Evolutionary conservation across 1,139 yeast genomes (phyloP), one percentile per base, ranked within the genome.

Genomic region (Saccharomyces hybrid): DNA sequence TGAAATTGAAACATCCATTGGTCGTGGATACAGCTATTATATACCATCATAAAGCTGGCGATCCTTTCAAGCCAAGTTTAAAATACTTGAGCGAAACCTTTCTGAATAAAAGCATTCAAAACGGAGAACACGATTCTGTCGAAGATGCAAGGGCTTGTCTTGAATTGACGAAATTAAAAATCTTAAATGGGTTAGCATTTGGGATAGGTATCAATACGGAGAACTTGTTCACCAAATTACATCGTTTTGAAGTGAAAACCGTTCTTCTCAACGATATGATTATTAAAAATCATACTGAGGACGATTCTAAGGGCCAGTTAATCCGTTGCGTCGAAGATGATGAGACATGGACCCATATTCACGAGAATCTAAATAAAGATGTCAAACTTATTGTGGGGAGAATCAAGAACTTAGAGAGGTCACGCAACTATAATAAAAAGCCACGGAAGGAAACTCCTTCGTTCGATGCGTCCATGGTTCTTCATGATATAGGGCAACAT

Each of bases 101-200:
- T 65, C 73, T 91, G 47, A 71, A 75, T 16, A 72, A 81, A 52
- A 72, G 70, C 0, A 91, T 93, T 51, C 98, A 93, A 69, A 75
- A 77, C 0, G 63, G 69, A 0, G 96, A 96, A 2, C 99, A 93
- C 70, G 88, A 93, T 49, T 86, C 97, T 0, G 77, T 85, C 1
- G 96, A 89, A 67, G 99, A 93, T 67, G 88, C 97, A 6, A 69
- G 69, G 42, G 84, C 97, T 0, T 88, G 97, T 65, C 73, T 91
- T 63, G 91, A 88, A 57, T 75, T 93, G 52, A 81, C 88, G 0
- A 82, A 87, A 61, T 62, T 82, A 58, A 90, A 91, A 64, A 73
- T 90, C 13, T 68, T 75, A 3, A 80, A 83, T 55, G 97, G 97
- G 0, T 68, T 71, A 5, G 72, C 77, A 4, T 86, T 79, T 69